A percentile compares a stretch with the other conserved stretches of the same genome.
These are phyloP conservation scores for Aspergillus sclerotioniger DNA, from an alignment of 495 filamentous ascomycete species.

Conservation along the genomic window DNA sequence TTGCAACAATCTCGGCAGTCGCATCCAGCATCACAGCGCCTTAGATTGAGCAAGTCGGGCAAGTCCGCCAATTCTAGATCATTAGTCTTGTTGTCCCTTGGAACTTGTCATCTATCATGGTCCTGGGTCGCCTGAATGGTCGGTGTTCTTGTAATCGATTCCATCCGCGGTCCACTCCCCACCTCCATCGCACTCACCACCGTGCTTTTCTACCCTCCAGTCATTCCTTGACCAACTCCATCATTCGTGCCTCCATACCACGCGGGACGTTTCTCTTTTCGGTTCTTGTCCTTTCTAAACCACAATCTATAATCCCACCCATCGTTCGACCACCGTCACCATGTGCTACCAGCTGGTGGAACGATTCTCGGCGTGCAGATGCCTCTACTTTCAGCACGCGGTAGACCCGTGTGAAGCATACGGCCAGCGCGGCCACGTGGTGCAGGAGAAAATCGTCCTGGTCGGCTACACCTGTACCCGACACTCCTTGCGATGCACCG, in stretches of 20 bases:
- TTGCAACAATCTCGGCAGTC: neutral
- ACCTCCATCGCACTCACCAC: neutral
- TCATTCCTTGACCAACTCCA: conserved; percentile 7
- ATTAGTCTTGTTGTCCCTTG: neutral
- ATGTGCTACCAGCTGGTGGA: conserved; percentile 77
- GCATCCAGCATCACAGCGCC: neutral
- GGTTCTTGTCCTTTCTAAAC: neutral
- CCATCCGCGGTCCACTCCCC: neutral
- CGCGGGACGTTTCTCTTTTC: conserved; percentile 9
- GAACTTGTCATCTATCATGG: neutral
- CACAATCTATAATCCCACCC: neutral
- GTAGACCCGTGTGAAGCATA: conserved; percentile 71
- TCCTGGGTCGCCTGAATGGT: neutral
- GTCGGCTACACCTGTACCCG: conserved; percentile 74
- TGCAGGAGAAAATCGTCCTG: conserved; percentile 72
- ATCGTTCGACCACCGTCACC: conserved; percentile 15
- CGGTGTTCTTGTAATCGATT: neutral
- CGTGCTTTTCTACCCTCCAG: neutral
- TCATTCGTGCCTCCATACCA: neutral
- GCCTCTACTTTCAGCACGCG: conserved; percentile 76
- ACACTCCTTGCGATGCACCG: conserved; percentile 49
- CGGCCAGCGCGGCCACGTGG: conserved; percentile 65
- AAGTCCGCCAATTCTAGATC: neutral
- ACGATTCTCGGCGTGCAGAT: conserved; percentile 75
- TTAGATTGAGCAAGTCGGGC: neutral